Conservation (phyloP, 306 rosid genomes). For the Castanea mollissima region DNA sequence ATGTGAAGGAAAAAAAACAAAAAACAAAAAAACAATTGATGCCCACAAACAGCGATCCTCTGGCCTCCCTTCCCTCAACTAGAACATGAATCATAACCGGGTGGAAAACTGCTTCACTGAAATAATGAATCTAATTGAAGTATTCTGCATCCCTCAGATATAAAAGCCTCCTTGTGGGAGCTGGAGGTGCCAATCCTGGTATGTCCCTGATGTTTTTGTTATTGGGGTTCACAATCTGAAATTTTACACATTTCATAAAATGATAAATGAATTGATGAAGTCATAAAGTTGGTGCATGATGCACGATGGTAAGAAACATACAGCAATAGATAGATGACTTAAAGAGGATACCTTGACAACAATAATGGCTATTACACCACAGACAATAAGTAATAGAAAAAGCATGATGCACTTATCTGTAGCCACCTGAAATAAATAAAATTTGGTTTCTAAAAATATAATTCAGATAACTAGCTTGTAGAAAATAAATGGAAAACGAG, state of each 20-base stretch:
- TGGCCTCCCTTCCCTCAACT: conserved; percentile 23
- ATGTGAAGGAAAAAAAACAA: neutral
- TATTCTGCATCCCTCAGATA: conserved; percentile 48
- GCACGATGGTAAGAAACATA: neutral
- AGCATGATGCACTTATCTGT: conserved; percentile 99
- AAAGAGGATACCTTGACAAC: conserved; percentile 75
- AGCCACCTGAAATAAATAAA: conserved; percentile 66
- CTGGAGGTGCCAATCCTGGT: conserved; percentile 98
- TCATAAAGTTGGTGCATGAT: neutral
- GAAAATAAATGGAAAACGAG: conserved; percentile 4
- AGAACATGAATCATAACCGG: conserved; percentile 25
- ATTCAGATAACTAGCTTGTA: too few species aligned
- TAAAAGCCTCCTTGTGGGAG: conserved; percentile 82
- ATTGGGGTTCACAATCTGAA: conserved; percentile 83
- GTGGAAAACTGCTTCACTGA: conserved; percentile 26
- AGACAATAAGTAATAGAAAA: conserved; percentile 80
- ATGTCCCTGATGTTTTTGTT: conserved; percentile 83
- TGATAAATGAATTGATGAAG: neutral
- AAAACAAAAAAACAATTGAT: conserved; percentile 21
- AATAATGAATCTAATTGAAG: conserved; percentile 31
- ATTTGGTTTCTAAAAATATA: conserved; percentile 18
- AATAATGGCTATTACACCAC: conserved; percentile 93
- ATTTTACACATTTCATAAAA: neutral
- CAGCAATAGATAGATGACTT: conserved; percentile 12
- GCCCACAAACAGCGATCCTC: conserved; percentile 40